Conservation (phyloP, 1,284 basidiomycete genomes). For the Fomes fomentarius region DNA sequence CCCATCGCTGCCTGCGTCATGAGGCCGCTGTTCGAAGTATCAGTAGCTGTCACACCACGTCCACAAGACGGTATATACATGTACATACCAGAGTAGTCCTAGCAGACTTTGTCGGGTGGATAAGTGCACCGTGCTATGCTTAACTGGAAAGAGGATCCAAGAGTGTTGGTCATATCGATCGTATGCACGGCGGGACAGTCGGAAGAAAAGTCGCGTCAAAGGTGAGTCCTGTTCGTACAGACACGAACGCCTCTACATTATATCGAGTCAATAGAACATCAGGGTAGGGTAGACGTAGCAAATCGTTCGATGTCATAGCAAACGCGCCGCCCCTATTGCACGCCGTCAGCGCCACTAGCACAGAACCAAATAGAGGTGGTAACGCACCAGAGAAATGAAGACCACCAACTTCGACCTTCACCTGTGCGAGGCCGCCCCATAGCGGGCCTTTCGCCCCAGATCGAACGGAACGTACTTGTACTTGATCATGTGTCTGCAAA, state of each 20-base stretch:
- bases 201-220: too few relatives aligned
- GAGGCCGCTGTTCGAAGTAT: too few relatives aligned
- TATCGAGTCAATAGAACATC: conserved; percentile 10
- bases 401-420: conserved; percentile 19
- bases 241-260: conserved; percentile 13
- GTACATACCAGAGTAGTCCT: too few relatives aligned
- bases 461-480: conserved; percentile 96
- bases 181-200: too few relatives aligned
- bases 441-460: conserved; percentile 84
- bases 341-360: too few relatives aligned
- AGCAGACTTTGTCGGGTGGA: too few relatives aligned
- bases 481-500: conserved; percentile 96
- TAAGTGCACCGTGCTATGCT: too few relatives aligned
- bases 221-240: conserved; percentile 9
- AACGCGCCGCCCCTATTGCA: conserved; percentile 1
- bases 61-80: too few relatives aligned
- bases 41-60: too few relatives aligned
- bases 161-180: too few relatives aligned
- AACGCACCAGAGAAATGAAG: conserved; percentile 1
- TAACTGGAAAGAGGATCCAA: too few relatives aligned
- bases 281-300: conserved; percentile 23
- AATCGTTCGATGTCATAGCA: conserved; percentile 23
- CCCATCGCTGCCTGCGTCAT: too few relatives aligned
- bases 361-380: background rate
- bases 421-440: conserved; percentile 46